Evolutionary conservation across 768 basidiomycete species (phyloP).

Genomic region (Xerocomus potaroensis): DNA sequence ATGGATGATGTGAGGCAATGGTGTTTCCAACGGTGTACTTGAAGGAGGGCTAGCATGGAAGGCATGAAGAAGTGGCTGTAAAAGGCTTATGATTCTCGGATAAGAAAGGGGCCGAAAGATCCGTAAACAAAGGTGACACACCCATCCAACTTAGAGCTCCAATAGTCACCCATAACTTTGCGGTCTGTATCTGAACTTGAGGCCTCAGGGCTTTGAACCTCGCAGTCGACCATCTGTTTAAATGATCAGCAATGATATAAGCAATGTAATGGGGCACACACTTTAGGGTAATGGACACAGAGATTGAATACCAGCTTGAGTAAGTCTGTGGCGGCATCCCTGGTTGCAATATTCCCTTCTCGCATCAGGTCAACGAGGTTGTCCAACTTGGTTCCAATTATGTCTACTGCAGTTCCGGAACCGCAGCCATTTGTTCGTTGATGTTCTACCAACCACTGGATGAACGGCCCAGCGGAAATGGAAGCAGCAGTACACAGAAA

Average conservation of each 20-base stretch:
- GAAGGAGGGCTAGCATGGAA: constrained; percentile 63
- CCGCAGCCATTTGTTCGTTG: constrained; percentile 44
- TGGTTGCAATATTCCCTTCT: constrained; percentile 37
- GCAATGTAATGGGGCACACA: constrained; percentile 17
- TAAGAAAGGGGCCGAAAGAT: not conserved
- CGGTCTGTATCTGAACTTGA: constrained; percentile 13
- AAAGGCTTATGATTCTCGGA: constrained; percentile 37
- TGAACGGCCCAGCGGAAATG: constrained; percentile 40
- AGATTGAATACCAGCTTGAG: constrained; percentile 85
- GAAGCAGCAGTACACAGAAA: constrained; percentile 65
- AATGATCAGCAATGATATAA: not conserved
- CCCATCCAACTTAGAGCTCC: constrained; percentile 72
- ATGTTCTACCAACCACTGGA: constrained; percentile 61
- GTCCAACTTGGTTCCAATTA: constrained; percentile 60
- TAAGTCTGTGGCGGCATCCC: constrained; percentile 76
- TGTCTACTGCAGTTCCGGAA: constrained; percentile 51
- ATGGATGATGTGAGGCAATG: constrained; percentile 80
- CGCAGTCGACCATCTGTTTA: constrained; percentile 37
- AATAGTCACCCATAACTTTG: constrained; percentile 67
- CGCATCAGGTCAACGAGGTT: constrained; percentile 46
- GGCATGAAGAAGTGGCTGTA: constrained; percentile 65
- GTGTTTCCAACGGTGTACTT: constrained; percentile 61
- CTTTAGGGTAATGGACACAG: constrained; percentile 77
- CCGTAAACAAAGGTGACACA: constrained; percentile 32
- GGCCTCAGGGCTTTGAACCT: constrained; percentile 36